Evolutionary conservation across 176 grass and related monocot genomes (phyloP).

Genomic region (Oryza meyeriana): DNA sequence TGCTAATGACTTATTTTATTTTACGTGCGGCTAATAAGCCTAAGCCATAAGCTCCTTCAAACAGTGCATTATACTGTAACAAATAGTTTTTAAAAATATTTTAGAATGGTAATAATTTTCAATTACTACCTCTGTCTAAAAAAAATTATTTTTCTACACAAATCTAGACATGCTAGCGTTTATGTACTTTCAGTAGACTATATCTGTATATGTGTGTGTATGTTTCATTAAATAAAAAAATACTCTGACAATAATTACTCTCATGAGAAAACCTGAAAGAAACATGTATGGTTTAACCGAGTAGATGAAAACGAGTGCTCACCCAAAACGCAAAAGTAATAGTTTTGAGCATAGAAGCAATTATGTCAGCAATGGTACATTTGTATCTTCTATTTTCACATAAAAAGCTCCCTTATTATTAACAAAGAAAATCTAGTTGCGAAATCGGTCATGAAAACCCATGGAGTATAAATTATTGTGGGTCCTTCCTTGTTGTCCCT

Average conservation of each 20-base stretch:
- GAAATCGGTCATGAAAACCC: not conserved
- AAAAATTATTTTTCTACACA: too few species aligned
- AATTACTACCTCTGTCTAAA: too few species aligned
- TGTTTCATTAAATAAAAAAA: too few species aligned
- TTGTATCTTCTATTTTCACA: not conserved
- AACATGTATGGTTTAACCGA: not conserved
- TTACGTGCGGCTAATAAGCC: too few species aligned
- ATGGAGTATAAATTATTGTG: not conserved
- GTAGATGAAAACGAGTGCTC: slow-evolving; percentile 5
- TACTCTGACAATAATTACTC: not conserved
- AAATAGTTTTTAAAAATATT: not conserved
- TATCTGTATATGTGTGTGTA: too few species aligned
- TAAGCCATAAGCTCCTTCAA: too few species aligned
- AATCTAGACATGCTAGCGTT: too few species aligned
- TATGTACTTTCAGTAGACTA: too few species aligned
- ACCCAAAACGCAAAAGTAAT: not conserved
- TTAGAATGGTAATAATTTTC: not conserved
- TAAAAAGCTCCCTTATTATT: not conserved
- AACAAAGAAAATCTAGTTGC: not conserved
- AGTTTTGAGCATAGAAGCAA: not conserved
- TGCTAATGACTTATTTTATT: too few species aligned
- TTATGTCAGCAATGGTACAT: not conserved
- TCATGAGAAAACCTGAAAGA: not conserved
- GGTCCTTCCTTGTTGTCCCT: slow-evolving; percentile 12
- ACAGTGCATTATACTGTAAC: not conserved